Evolutionary conservation across 2,329 filamentous ascomycete species (phyloP), one percentile per base, ranked within the genome.

Genomic region (Rutstroemia sp.): DNA sequence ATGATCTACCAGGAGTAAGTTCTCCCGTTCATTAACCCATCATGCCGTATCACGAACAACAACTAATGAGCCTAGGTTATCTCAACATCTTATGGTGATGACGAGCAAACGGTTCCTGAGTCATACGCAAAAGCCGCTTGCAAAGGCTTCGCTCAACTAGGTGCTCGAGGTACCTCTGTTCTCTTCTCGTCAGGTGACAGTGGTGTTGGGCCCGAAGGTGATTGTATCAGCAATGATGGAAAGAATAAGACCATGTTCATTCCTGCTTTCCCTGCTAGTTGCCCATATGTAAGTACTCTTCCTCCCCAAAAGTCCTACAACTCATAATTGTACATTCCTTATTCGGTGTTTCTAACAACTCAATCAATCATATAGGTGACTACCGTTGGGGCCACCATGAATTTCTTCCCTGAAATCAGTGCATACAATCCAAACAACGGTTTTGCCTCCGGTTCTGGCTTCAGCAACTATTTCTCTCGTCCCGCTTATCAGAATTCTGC

Each of bases 1-100:
- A n/a, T 19, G 42, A 46, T 23, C 23, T 46, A 16, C 42, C 42
- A 25, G 42, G 42, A 14, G 42, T 46, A 46, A 12, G 42, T 66
- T 73, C 30, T 3, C 14, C 27, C 63, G 82, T 12, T 81, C 81
- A 14, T 46, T 46, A 9, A 21, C 23, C 21, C 19, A 3, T 46
- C 30, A 12, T 12, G 10, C 3, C 10, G 30, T 12, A 12, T 4
- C 12, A 34, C 12, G 30, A 34, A 14, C 9, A 12, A 34, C 1
- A 34, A 12, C 30, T 34, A 34, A 34, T 9, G 12, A 34, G 12
- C 12, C 12, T 34, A 80, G 45, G 77, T 83, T 2, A 72, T 85
- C 14, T 77, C 76, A 46, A 75, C 81, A 19, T 81, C 78, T 10
- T 84, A 83, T 64, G 77, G 75, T 21, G 80, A 83, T 61, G 77